A percentile compares a stretch with the other conserved stretches of the same genome.
Evolutionary conservation across 2,329 filamentous ascomycete genomes (phyloP).

Genomic region (Stromatinia cepivora): DNA sequence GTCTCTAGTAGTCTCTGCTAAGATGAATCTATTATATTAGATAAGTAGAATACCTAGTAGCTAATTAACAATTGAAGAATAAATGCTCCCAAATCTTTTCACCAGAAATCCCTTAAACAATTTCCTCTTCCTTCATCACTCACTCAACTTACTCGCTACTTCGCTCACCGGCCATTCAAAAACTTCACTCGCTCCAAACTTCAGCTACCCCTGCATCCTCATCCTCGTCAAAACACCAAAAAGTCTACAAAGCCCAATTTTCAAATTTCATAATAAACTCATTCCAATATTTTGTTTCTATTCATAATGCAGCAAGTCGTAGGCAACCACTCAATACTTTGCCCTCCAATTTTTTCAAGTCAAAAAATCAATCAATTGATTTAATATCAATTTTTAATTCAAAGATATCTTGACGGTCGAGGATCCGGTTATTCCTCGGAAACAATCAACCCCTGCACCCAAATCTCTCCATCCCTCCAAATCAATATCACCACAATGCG

Average conservation of each 20-base stretch:
- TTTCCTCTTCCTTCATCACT: background rate
- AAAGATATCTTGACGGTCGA: background rate
- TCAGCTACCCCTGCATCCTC: background rate
- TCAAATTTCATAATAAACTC: background rate
- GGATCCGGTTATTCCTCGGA: background rate
- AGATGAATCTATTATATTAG: too few species aligned
- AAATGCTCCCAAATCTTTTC: too few species aligned
- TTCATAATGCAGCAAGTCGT: too few species aligned
- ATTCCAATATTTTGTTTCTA: background rate
- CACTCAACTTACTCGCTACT: too few species aligned
- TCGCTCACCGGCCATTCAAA: background rate
- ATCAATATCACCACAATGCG: conserved; percentile 1
- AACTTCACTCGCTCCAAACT: background rate
- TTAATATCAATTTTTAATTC: background rate
- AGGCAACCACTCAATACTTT: background rate
- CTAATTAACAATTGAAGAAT: too few species aligned
- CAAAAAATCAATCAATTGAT: background rate
- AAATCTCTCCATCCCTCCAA: background rate
- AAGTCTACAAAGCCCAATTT: background rate
- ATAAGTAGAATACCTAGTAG: too few species aligned
- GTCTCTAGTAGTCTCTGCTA: too few species aligned
- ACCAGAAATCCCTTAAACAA: too few species aligned
- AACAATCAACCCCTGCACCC: background rate
- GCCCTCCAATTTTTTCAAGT: too few species aligned
- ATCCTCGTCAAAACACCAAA: background rate